Percentiles rank a stretch among this genome's conserved stretches.
Evolutionary conservation across 2,329 filamentous ascomycete genomes (phyloP).

Genomic region (Stemphylium beticola): DNA sequence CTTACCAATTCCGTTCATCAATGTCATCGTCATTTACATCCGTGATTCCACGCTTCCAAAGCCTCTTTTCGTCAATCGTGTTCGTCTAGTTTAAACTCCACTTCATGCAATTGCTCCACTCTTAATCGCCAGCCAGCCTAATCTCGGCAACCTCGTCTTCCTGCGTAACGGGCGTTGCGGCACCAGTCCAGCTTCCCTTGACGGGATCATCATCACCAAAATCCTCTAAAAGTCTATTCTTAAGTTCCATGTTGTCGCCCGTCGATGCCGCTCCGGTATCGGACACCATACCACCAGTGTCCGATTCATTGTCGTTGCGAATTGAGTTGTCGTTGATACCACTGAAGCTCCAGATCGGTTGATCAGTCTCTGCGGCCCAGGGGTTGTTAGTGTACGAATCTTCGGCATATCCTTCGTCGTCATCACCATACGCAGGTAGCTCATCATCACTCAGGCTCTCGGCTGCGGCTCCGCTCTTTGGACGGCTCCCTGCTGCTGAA

Average conservation of each 20-base stretch:
- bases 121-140: slow-evolving; percentile 7
- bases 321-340: slow-evolving; percentile 3
- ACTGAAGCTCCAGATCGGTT: slow-evolving; percentile 34
- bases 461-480: slow-evolving; percentile 44
- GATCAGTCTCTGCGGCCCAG: slow-evolving; percentile 11
- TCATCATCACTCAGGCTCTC: slow-evolving; percentile 38
- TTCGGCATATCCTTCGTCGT: slow-evolving; percentile 26
- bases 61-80: not conserved
- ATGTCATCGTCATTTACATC: not conserved
- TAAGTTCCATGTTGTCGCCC: slow-evolving; percentile 4
- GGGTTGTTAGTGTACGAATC: slow-evolving; percentile 5
- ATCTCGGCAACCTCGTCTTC: slow-evolving; percentile 15
- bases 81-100: slow-evolving; percentile 7
- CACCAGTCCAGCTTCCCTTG: slow-evolving; percentile 5
- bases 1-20: not conserved
- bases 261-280: slow-evolving; percentile 10
- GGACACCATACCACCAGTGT: slow-evolving; percentile 9
- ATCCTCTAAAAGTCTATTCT: slow-evolving; percentile 9
- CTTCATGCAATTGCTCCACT: not conserved
- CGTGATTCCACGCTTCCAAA: not conserved
- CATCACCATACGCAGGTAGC: slow-evolving; percentile 28
- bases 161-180: slow-evolving; percentile 9
- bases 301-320: slow-evolving; percentile 23
- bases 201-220: slow-evolving; percentile 9
- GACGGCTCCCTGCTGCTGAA: slow-evolving; percentile 42